Base-by-base conservation (phyloP, 805 yeast species). In the Lipomyces chichibuensis region DNA sequence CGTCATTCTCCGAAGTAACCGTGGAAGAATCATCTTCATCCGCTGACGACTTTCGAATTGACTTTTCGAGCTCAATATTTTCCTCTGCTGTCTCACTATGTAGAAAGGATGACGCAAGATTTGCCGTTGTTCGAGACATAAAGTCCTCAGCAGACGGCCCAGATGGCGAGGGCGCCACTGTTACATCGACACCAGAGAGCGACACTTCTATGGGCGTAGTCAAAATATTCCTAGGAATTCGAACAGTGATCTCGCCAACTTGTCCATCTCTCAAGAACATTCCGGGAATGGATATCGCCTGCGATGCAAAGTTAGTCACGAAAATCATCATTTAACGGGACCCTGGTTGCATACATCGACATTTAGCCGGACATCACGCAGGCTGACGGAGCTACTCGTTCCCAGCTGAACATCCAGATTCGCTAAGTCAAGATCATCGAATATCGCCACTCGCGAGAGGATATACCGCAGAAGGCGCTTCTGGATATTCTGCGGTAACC, bases 401-500 rank as follows among this genome's bases (percentile, higher is more conserved):
- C 91, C 90, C 25, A 91, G 79, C 4, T 96, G 88, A 0, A 93
- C 92, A 74, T 92, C 95, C 62, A 93, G 77, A 74, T 92, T 89
- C 23, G 92, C 89, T 23, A 92, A 80, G 76, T 92, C 96, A 27
- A 92, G 84, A 71, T 88, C 90, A 0, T 97, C 89, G 74, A 93
- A 91, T 54, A 93, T 79, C 17, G 93, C 87, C 56, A 92, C 84
- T 77, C 91, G 94, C 75, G 90, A 91, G 32, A 93, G 83, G 3
- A 92, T 85, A 77, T 91, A 92, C 55, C 90, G 85, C 55, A 93
- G 84, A 51, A 92, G 84, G 72, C 96, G 82, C 78, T 90, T 89
- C 74, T 92, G 97, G 54, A 93, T 82, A 77, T 89, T 90, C 76
- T 88, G 94, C 6, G 96, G 94, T 77, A 91, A 83, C 96, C 97